A percentile compares a stretch with the other conserved stretches of the same genome.
These are phyloP conservation scores for Hypoxylon sp. DNA, from an alignment of 2,329 filamentous ascomycete genomes.

Conservation along the genomic window DNA sequence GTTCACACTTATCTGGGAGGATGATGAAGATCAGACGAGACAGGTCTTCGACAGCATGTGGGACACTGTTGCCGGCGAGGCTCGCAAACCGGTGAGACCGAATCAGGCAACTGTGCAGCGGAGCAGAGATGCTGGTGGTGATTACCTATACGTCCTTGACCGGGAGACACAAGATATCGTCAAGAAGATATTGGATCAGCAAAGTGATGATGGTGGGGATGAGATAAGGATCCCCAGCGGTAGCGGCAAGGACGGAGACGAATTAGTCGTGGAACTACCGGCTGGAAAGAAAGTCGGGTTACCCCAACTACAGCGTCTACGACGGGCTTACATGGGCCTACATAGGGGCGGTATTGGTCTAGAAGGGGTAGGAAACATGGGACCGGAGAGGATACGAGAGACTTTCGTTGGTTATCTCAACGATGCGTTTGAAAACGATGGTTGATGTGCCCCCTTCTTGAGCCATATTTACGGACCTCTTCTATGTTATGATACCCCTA, in stretches of 20 bases:
- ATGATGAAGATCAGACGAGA: constrained; percentile 71
- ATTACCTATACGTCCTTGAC: constrained; percentile 86
- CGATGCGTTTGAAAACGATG: constrained; percentile 73
- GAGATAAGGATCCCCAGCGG: constrained; percentile 66
- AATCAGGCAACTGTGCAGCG: constrained; percentile 81
- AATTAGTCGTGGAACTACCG: constrained; percentile 75
- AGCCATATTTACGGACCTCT: constrained; percentile 3
- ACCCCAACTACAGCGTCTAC: constrained; percentile 81
- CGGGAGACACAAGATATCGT: constrained; percentile 83
- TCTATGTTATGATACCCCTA: constrained; percentile 38
- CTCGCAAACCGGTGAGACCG: constrained; percentile 75
- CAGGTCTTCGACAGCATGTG: constrained; percentile 77
- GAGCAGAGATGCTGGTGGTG: constrained; percentile 73
- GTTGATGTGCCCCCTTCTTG: constrained; percentile 52
- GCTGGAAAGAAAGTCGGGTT: constrained; percentile 74
- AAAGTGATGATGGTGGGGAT: constrained; percentile 75
- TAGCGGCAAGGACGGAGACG: constrained; percentile 57
- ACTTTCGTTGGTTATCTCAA: constrained; percentile 78
- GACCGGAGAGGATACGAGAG: constrained; percentile 69
- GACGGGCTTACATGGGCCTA: constrained; percentile 82
- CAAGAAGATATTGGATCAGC: constrained; percentile 76
- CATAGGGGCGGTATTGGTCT: constrained; percentile 78
- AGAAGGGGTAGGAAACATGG: constrained; percentile 69
- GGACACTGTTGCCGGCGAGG: constrained; percentile 78
- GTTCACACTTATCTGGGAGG: constrained; percentile 84